A percentile compares a stretch with the other conserved stretches of the same genome.
phyloP scores from a whole-genome alignment of 2,329 filamentous ascomycete genomes.

The Stromatinia cepivora region DNA sequence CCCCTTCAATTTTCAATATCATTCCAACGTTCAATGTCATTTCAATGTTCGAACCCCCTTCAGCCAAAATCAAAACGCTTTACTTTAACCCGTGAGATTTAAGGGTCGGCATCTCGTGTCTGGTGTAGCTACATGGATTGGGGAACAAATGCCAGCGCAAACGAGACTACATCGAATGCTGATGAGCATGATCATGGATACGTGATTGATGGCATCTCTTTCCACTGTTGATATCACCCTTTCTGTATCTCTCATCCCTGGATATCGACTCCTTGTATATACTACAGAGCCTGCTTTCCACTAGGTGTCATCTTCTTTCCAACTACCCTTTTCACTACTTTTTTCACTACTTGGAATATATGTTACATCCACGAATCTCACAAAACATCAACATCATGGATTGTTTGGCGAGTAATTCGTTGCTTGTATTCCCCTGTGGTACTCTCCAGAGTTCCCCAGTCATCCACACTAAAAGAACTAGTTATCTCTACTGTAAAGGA shows the following conservation, averaged over 20 bases:
- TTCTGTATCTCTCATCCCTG: neutral
- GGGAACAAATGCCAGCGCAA: neutral
- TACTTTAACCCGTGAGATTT: too few species aligned
- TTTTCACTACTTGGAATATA: neutral
- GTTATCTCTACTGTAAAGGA: neutral
- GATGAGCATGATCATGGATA: too few species aligned
- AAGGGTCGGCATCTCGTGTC: too few species aligned
- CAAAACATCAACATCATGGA: neutral
- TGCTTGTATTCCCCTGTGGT: accelerated
- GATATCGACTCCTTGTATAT: neutral
- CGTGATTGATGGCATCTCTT: too few species aligned
- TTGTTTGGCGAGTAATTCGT: neutral
- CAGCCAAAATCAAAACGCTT: too few species aligned
- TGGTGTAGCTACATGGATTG: neutral
- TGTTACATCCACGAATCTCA: neutral
- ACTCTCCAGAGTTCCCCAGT: neutral
- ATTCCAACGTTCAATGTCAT: too few species aligned
- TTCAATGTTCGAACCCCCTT: too few species aligned
- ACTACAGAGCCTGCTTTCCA: neutral
- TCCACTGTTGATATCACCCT: too few species aligned
- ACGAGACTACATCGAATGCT: neutral
- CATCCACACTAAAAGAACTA: neutral
- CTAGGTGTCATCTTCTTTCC: neutral
- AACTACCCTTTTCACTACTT: neutral
- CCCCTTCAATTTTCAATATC: too few species aligned